Percentiles rank a stretch among this genome's conserved stretches.
phyloP scores from a whole-genome alignment of 495 filamentous ascomycete species.

The Hypomontagnella submonticulosa region DNA sequence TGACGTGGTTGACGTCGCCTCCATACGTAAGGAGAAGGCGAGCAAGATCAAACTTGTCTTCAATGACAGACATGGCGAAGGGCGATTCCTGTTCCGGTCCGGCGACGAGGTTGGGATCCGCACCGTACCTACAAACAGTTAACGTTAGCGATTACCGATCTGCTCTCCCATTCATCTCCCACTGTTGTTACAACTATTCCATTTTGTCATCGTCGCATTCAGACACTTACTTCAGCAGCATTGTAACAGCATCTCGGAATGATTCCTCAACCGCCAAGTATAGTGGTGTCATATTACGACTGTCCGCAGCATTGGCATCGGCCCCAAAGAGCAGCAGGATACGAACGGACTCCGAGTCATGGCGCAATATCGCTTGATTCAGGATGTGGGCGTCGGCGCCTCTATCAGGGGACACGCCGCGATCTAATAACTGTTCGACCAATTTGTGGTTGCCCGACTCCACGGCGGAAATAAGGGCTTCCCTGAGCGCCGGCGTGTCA shows the following conservation, averaged over 20 bases:
- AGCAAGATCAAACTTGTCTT: conserved; percentile 55
- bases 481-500: conserved; percentile 48
- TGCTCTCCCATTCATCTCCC: not conserved
- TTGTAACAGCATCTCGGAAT: conserved; percentile 55
- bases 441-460: conserved; percentile 57
- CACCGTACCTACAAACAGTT: conserved; percentile 49
- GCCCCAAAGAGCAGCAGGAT: conserved; percentile 62
- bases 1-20: conserved; percentile 56
- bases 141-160: conserved; percentile 2
- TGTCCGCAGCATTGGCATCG: conserved; percentile 57
- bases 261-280: conserved; percentile 55
- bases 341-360: conserved; percentile 59
- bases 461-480: conserved; percentile 50
- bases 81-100: conserved; percentile 55
- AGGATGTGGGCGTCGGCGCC: conserved; percentile 52
- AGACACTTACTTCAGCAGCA: conserved; percentile 56
- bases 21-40: conserved; percentile 61
- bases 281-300: conserved; percentile 55
- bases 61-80: conserved; percentile 50
- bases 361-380: conserved; percentile 55
- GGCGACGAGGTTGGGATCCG: conserved; percentile 59
- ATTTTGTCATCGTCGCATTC: not conserved
- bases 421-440: conserved; percentile 63
- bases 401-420: conserved; percentile 60
- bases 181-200: not conserved